Conservation (phyloP, 352 stramenopile species). For the Phytopythium cucurbitacearum region DNA sequence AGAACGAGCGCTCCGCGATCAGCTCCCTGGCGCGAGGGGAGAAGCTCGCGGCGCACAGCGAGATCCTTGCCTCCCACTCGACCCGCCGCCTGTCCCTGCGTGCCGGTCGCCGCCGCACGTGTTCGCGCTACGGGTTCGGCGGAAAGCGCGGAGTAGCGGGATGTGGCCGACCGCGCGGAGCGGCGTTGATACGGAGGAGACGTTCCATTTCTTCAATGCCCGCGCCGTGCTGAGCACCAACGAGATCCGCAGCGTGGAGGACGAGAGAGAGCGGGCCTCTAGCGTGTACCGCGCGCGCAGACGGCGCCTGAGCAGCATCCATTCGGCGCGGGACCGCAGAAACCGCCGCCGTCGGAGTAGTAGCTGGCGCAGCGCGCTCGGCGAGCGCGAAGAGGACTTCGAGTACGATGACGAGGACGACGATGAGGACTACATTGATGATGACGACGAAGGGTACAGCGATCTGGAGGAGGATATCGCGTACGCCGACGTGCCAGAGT, state of each 20-base stretch:
- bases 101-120: no score
- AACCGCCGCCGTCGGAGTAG: conserved; percentile 10
- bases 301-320: no score
- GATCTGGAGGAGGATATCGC: conserved; percentile 28
- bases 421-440: conserved; percentile 22
- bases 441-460: conserved; percentile 19
- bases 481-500: conserved; percentile 19
- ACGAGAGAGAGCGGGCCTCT: background rate
- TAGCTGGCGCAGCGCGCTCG: conserved; percentile 14
- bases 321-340: background rate
- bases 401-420: no score
- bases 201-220: conserved; percentile 65
- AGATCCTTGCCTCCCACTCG: no score
- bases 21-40: no score
- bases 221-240: conserved; percentile 60
- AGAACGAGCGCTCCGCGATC: no score
- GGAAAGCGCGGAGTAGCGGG: conserved; percentile 10
- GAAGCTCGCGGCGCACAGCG: no score
- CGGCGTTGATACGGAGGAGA: conserved; percentile 48
- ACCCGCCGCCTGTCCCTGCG: no score
- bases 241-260: conserved; percentile 36
- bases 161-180: conserved; percentile 1
- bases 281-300: no score
- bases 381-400: no score
- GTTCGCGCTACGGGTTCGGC: background rate